Evolutionary conservation across 352 stramenopile species (phyloP).

Genomic region (Pythium graminicola): DNA sequence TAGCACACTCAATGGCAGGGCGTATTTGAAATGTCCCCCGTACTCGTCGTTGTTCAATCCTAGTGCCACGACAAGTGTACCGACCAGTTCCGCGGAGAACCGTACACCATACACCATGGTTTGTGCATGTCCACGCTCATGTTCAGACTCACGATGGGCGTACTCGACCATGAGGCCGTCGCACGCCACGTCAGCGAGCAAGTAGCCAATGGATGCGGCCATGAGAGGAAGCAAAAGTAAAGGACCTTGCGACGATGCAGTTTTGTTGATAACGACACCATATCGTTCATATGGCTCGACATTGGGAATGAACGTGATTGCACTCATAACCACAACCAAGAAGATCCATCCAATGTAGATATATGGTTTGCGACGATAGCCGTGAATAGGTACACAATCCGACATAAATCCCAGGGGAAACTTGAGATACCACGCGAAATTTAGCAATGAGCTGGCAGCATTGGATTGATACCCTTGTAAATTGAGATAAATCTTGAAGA

Average conservation of each 20-base stretch:
- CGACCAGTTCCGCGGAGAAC: conserved; percentile 45
- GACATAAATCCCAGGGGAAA: conserved; percentile 58
- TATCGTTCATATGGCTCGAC: conserved; percentile 22
- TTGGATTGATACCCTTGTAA: conserved; percentile 65
- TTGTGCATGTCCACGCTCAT: conserved; percentile 32
- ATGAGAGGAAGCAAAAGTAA: conserved; percentile 48
- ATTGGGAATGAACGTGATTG: conserved; percentile 24
- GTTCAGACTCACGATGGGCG: conserved; percentile 47
- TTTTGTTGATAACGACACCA: conserved; percentile 17
- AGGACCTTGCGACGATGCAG: conserved; percentile 13
- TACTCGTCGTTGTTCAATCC: conserved; percentile 57
- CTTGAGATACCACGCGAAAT: conserved; percentile 63
- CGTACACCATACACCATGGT: conserved; percentile 55
- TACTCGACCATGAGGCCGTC: conserved; percentile 77
- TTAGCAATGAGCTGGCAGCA: conserved; percentile 46
- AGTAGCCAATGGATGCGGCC: conserved; percentile 39
- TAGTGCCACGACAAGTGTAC: conserved; percentile 45
- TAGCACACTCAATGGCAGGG: conserved; percentile 35
- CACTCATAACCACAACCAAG: conserved; percentile 34
- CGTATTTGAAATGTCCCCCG: conserved; percentile 40
- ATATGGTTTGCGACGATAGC: conserved; percentile 61
- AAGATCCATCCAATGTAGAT: conserved; percentile 55
- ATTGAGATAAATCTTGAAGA: conserved; percentile 67
- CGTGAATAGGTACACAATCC: conserved; percentile 48
- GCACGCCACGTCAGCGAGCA: conserved; percentile 65